Conservation (phyloP, 1,284 basidiomycete species). For the Sporisorium sorghi region DNA sequence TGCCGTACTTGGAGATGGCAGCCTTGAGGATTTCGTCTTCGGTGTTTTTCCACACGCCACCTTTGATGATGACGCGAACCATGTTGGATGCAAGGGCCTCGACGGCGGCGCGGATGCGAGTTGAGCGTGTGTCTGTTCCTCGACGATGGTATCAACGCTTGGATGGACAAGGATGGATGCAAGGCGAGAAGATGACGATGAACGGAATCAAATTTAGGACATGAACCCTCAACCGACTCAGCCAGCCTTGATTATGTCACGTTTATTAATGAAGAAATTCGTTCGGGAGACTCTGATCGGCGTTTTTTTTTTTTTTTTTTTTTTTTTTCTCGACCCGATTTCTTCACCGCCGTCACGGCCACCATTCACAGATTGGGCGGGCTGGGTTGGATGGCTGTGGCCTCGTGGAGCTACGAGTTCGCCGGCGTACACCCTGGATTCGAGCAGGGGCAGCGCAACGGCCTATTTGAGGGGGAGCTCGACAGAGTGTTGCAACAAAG, state of each 20-base stretch:
- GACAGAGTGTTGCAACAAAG: no score
- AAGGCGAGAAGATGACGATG: not conserved
- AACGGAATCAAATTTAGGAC: not conserved
- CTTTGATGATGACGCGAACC: slow-evolving; percentile 68
- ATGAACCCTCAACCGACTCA: not conserved
- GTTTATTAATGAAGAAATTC: not conserved
- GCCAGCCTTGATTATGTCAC: slow-evolving; percentile 1
- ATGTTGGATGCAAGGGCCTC: slow-evolving; percentile 26
- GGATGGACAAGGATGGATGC: not conserved
- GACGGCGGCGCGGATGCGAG: not conserved
- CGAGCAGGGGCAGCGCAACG: no score
- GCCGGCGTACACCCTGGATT: not conserved
- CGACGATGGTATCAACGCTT: not conserved
- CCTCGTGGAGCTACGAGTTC: not conserved
- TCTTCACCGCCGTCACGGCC: not conserved
- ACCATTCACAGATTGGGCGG: no score
- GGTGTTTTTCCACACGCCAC: slow-evolving; percentile 69
- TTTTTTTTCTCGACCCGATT: not conserved
- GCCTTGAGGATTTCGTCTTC: slow-evolving; percentile 69
- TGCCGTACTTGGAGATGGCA: slow-evolving; percentile 69
- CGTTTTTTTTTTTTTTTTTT: no score
- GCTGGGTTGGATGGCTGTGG: not conserved
- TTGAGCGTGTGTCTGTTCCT: no score
- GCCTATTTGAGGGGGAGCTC: no score
- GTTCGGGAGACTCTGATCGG: not conserved